Evolutionary conservation across 306 rosid genomes (phyloP).

Genomic region (Echinosophora koreensis): DNA sequence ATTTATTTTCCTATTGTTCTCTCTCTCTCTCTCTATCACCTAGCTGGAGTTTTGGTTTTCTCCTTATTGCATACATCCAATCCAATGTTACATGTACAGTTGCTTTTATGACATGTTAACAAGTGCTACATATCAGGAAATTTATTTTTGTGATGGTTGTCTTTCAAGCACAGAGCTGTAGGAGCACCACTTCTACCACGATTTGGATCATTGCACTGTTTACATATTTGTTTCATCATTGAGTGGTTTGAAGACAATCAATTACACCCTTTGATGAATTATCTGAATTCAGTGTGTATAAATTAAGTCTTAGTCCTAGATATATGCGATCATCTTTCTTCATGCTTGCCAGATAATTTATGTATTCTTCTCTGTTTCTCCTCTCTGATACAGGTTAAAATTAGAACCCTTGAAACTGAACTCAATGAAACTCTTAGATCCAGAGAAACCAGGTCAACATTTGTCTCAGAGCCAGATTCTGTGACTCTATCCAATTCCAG

Average conservation of each 20-base stretch:
- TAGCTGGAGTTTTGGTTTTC: slow-evolving; percentile 18
- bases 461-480: slow-evolving; percentile 60
- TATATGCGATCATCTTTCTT: slow-evolving; percentile 22
- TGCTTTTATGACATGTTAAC: slow-evolving; percentile 30
- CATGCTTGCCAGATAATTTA: slow-evolving; percentile 36
- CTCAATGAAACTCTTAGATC: slow-evolving; percentile 65
- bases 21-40: neutral
- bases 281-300: slow-evolving; percentile 24
- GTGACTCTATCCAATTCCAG: slow-evolving; percentile 57
- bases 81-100: slow-evolving; percentile 22
- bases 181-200: slow-evolving; percentile 18
- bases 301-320: slow-evolving; percentile 25
- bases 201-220: slow-evolving; percentile 14
- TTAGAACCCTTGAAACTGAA: slow-evolving; percentile 73
- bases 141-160: slow-evolving; percentile 15
- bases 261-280: slow-evolving; percentile 9
- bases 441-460: slow-evolving; percentile 52
- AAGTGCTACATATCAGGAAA: neutral
- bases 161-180: slow-evolving; percentile 17
- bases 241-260: slow-evolving; percentile 32
- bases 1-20: slow-evolving; percentile 17
- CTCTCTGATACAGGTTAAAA: slow-evolving; percentile 65
- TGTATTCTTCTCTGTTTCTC: slow-evolving; percentile 32
- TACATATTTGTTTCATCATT: slow-evolving; percentile 30
- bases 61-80: slow-evolving; percentile 3